These are phyloP conservation scores for Plenodomus lindquistii DNA, from an alignment of 2,329 filamentous ascomycete genomes.

Conservation along the genomic window DNA sequence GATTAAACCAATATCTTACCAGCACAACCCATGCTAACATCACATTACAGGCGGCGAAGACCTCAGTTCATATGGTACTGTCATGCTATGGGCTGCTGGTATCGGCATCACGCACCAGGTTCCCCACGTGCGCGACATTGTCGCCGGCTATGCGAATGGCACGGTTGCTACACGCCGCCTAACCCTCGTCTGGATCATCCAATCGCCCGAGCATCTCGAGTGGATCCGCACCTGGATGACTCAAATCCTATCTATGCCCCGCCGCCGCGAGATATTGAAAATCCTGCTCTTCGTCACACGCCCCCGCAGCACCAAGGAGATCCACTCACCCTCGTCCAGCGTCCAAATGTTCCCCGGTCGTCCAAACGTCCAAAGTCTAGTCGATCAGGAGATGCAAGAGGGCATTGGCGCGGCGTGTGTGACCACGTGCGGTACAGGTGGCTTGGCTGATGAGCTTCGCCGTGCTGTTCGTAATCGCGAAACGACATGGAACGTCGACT, in stretches of 20 bases:
- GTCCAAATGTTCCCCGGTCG: slow-evolving; percentile 93
- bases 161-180: slow-evolving; percentile 80
- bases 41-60: slow-evolving; percentile 66
- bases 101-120: slow-evolving; percentile 96
- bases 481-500: slow-evolving; percentile 70
- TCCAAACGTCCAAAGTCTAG: slow-evolving; percentile 78
- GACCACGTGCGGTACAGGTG: slow-evolving; percentile 75
- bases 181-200: slow-evolving; percentile 89
- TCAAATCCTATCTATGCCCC: slow-evolving; percentile 77
- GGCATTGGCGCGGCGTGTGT: slow-evolving; percentile 90
- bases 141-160: slow-evolving; percentile 62
- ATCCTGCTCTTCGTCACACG: slow-evolving; percentile 91
- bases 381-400: slow-evolving; percentile 78
- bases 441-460: slow-evolving; percentile 74
- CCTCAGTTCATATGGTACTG: slow-evolving; percentile 89
- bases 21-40: slow-evolving; percentile 32
- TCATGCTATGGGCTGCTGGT: slow-evolving; percentile 86
- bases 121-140: slow-evolving; percentile 75
- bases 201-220: slow-evolving; percentile 84
- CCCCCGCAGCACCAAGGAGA: slow-evolving; percentile 80
- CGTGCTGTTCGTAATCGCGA: slow-evolving; percentile 67
- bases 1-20: slow-evolving; percentile 20
- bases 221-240: slow-evolving; percentile 95
- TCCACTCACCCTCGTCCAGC: slow-evolving; percentile 73
- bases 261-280: slow-evolving; percentile 78